These are phyloP conservation scores for Phoenix roebelenii DNA, from an alignment of 176 grass and related monocot species.

Conservation along the genomic window DNA sequence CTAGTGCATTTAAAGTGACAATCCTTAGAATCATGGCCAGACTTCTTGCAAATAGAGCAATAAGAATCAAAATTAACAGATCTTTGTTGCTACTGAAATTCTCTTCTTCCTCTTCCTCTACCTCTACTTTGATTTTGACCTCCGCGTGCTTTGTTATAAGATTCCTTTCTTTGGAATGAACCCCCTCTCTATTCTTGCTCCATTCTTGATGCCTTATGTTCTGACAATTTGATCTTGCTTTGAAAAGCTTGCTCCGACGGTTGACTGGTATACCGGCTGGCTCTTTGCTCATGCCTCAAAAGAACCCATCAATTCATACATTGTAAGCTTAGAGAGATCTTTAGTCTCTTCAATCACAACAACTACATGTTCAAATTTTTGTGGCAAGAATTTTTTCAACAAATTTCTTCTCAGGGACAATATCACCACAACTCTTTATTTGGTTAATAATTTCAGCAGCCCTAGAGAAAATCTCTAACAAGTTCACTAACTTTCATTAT, in stretches of 20 bases:
- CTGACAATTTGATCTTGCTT: too few species aligned
- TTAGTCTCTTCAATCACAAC: not conserved
- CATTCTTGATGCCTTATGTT: too few species aligned
- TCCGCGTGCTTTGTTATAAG: too few species aligned
- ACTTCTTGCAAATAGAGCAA: not conserved
- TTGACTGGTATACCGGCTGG: too few species aligned
- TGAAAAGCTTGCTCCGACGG: too few species aligned
- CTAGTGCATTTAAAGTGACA: not conserved
- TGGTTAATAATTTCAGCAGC: not conserved
- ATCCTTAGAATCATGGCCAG: not conserved
- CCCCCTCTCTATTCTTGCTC: too few species aligned
- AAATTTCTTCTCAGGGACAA: not conserved
- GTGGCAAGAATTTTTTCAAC: not conserved
- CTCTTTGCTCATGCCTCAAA: too few species aligned
- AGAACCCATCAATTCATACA: too few species aligned
- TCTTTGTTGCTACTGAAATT: not conserved
- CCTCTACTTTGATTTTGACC: too few species aligned
- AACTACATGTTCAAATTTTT: slow-evolving; percentile 1
- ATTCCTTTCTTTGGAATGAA: too few species aligned
- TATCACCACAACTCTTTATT: not conserved
- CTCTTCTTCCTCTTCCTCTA: not conserved
- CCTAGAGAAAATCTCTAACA: not conserved
- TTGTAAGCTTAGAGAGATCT: not conserved
- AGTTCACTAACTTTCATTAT: not conserved
- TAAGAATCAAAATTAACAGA: not conserved